Evolutionary conservation across 2,329 filamentous ascomycete species (phyloP), one percentile per base, ranked within the genome.

Genomic region (Monosporascus sp.): DNA sequence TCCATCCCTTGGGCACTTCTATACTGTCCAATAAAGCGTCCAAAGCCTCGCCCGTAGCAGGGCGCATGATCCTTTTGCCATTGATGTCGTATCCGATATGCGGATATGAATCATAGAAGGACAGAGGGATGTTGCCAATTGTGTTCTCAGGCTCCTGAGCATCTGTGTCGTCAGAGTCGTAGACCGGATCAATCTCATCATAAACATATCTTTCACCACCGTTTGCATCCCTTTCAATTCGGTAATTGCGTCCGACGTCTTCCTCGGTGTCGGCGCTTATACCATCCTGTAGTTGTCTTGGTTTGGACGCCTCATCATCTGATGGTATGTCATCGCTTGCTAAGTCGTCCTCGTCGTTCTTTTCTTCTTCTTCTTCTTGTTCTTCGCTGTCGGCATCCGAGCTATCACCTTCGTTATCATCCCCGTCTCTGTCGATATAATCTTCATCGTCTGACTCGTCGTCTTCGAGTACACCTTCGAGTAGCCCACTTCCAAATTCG

Each of bases 31-130:
- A 79, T 44, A 99, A 79, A 14, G 91, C 90, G 76, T 99, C 94
- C 34, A 99, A 76, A 37, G 94, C 94, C 68, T 96, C 88, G 50
- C 93, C 93, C 61, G 91, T 93, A 4, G 95, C 94, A 6, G 94
- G 94, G 50, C 94, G 88, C 85, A 96, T 89, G 59, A 99, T 96
- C 72, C 89, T 95, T 81, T 95, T 97, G 70, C 94, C 94, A 70
- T 99, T 96, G 75, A 99, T 97, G 65, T 97, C 90, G 73, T 99
- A 99, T 54, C 94, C 94, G 68, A 99, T 97, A 69, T 99, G 94
- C 49, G 94, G 94, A 68, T 97, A 99, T 37, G 90, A 88, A 70
- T 99, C 94, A 76, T 99, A 99, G 73, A 96, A 97, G 3, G 89
- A 88, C 48, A 97, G 76, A 5, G 92, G 90, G 55, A 99, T 99